A percentile compares a stretch with the other conserved stretches of the same genome.
phyloP scores from a whole-genome alignment of 768 basidiomycete genomes.

The Suillus occidentalis region DNA sequence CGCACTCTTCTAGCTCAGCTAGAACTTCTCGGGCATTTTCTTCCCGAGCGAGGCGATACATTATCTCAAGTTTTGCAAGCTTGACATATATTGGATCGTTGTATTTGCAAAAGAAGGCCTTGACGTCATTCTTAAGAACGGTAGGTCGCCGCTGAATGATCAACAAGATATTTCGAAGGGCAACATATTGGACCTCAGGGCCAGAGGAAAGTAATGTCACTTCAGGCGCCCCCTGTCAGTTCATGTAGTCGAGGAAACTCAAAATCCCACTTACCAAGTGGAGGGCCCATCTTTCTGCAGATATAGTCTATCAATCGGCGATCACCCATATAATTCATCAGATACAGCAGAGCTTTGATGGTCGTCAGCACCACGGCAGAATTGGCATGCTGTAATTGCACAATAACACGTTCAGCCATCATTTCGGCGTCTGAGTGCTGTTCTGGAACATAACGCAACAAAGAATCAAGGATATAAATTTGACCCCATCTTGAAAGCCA shows the following conservation, averaged over 20 bases:
- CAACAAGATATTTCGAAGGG: constrained; percentile 91
- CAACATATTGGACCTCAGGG: constrained; percentile 98
- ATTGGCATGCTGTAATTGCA: constrained; percentile 96
- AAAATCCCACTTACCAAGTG: constrained; percentile 60
- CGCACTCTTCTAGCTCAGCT: constrained; percentile 92
- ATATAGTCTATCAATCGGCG: constrained; percentile 82
- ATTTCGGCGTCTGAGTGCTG: constrained; percentile 84
- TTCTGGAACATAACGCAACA: constrained; percentile 93
- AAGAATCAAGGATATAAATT: constrained; percentile 94
- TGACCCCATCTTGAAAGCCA: constrained; percentile 83
- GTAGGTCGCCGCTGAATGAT: constrained; percentile 94
- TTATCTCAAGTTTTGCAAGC: constrained; percentile 96
- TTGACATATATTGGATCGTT: constrained; percentile 99
- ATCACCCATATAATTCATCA: constrained; percentile 99
- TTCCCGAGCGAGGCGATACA: constrained; percentile 95
- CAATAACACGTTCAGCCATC: constrained; percentile 92
- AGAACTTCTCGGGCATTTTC: constrained; percentile 93
- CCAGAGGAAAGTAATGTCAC: constrained; percentile 96
- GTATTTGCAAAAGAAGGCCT: constrained; percentile 99
- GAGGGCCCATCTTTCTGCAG: constrained; percentile 98
- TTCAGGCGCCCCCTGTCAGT: constrained; percentile 32
- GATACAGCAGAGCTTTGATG: constrained; percentile 90
- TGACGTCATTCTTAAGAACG: constrained; percentile 95
- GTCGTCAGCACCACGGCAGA: constrained; percentile 99
- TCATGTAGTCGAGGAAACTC: background rate